These are phyloP conservation scores for Ogataea angusta DNA, from an alignment of 805 yeast species.

Conservation along the genomic window DNA sequence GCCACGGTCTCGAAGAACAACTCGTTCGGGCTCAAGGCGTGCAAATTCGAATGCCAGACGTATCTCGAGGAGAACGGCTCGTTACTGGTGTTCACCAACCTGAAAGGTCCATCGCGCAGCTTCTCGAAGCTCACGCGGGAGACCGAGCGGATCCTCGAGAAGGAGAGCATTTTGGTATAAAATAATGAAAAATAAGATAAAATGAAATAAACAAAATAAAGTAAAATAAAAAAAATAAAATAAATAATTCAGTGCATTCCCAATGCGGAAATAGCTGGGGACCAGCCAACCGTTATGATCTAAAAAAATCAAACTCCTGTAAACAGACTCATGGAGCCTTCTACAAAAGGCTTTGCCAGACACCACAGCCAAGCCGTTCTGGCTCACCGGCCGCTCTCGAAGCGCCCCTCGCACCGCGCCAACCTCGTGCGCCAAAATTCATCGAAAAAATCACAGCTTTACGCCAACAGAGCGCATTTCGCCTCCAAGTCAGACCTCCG, in stretches of 20 bases:
- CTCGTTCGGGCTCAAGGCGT: constrained; percentile 58
- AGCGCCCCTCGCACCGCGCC: constrained; percentile 1
- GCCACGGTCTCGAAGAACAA: constrained; percentile 63
- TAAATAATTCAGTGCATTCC: constrained; percentile 4
- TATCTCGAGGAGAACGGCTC: constrained; percentile 36
- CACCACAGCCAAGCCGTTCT: not conserved
- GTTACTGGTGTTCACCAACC: constrained; percentile 55
- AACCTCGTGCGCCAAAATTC: constrained; percentile 5
- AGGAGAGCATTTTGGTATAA: constrained; percentile 55
- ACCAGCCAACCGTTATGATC: constrained; percentile 14
- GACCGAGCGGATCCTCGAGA: constrained; percentile 59
- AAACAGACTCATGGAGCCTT: not conserved
- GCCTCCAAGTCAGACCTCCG: constrained; percentile 7
- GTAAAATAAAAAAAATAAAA: not conserved
- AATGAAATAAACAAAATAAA: not conserved
- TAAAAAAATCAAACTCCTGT: not conserved
- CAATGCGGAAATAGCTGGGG: constrained; percentile 11
- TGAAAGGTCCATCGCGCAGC: constrained; percentile 63
- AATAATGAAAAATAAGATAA: not conserved
- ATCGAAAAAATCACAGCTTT: not conserved
- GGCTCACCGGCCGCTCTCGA: constrained; percentile 1
- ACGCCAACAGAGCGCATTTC: constrained; percentile 1
- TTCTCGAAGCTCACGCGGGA: constrained; percentile 58
- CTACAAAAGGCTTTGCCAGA: constrained; percentile 6
- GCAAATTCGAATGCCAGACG: constrained; percentile 58